Conservation (phyloP, 768 basidiomycete species). For the Trichaptum fuscoviolaceum region DNA sequence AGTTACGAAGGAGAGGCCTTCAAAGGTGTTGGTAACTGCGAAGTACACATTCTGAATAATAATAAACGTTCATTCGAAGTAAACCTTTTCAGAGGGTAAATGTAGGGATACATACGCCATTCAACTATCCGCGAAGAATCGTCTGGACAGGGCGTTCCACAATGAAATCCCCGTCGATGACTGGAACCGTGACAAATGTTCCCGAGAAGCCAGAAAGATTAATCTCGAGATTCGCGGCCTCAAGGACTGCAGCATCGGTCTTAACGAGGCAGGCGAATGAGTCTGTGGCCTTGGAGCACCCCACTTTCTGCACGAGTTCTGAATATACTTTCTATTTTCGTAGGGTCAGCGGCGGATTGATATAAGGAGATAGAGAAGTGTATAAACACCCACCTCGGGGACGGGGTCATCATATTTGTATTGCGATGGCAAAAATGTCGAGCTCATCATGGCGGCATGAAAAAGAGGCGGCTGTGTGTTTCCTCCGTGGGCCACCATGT, state of each 20-base stretch:
- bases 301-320: conserved; percentile 28
- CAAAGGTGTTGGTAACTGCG: conserved; percentile 25
- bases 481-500: conserved; percentile 41
- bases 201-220: conserved; percentile 31
- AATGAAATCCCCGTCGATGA: conserved; percentile 45
- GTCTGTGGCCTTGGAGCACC: conserved; percentile 29
- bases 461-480: conserved; percentile 41
- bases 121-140: conserved; percentile 32
- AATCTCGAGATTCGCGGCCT: conserved; percentile 29
- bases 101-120: conserved; percentile 30
- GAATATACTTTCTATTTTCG: conserved; percentile 28
- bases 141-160: conserved; percentile 35
- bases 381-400: conserved; percentile 32
- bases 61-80: too few species aligned
- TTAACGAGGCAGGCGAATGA: conserved; percentile 37
- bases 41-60: conserved; percentile 22
- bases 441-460: conserved; percentile 39
- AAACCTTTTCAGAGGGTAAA: too few species aligned
- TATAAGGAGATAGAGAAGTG: not conserved
- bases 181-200: conserved; percentile 36
- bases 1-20: conserved; percentile 25
- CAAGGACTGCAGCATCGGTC: conserved; percentile 26
- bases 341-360: conserved; percentile 1
- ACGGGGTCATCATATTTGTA: conserved; percentile 38
- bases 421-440: conserved; percentile 39